Percentiles rank a stretch among this genome's conserved stretches.
Conservation (phyloP, 768 basidiomycete species). For the Rhodotorula babjevae region DNA sequence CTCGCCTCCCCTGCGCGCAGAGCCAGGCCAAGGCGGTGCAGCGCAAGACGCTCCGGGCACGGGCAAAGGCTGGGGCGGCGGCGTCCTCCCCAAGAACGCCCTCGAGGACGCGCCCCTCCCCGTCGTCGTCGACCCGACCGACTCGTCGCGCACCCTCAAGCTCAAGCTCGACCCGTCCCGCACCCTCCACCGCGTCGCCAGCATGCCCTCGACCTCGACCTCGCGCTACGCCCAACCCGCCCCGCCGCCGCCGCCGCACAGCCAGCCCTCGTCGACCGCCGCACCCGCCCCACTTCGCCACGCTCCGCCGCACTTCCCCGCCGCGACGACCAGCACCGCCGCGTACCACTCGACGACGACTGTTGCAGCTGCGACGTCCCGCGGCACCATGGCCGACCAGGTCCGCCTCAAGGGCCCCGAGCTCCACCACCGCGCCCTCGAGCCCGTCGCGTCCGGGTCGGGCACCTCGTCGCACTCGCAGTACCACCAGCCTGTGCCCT, state of each 20-base stretch:
- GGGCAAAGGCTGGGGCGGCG: conserved; percentile 8
- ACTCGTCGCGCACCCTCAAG: not conserved
- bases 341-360: not conserved
- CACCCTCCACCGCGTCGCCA: too few relatives aligned
- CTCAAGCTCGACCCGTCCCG: not conserved
- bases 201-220: not conserved
- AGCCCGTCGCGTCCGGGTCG: not conserved
- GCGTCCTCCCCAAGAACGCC: not conserved
- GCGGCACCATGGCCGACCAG: too few relatives aligned
- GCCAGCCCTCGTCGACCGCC: too few relatives aligned
- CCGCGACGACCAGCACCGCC: not conserved
- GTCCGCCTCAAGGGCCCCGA: not conserved
- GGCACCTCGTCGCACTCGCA: not conserved
- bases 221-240: too few relatives aligned
- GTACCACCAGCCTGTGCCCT: not conserved
- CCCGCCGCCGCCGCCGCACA: too few relatives aligned
- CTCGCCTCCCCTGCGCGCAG: not conserved
- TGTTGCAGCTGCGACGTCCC: too few relatives aligned
- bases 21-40: not conserved
- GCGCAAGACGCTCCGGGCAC: not conserved
- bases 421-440: not conserved
- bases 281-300: too few relatives aligned
- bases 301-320: not conserved
- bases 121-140: not conserved
- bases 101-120: not conserved